Evolutionary conservation across 1,284 basidiomycete species (phyloP).

Genomic region (Blastosporella zonata): DNA sequence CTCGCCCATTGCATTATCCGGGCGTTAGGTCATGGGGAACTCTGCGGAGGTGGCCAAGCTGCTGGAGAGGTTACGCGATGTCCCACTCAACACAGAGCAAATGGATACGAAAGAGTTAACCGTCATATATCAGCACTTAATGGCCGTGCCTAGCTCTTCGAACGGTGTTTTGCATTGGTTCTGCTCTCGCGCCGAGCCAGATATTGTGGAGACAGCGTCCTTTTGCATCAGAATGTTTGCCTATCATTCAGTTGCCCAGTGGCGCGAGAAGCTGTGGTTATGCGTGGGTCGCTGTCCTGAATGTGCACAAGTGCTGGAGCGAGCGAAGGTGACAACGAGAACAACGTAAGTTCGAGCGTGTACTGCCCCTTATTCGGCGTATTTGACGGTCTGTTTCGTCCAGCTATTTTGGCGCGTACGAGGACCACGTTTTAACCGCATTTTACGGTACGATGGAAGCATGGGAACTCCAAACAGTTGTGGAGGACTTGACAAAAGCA

Average conservation of each 20-base stretch:
- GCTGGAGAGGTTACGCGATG: conserved; percentile 50
- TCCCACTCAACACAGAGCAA: conserved; percentile 48
- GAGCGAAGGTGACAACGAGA: conserved; percentile 58
- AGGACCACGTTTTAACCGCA: conserved; percentile 40
- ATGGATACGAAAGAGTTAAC: conserved; percentile 50
- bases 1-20: not conserved
- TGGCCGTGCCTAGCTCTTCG: conserved; percentile 36
- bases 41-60: conserved; percentile 38
- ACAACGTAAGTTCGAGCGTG: conserved; percentile 55
- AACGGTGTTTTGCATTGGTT: conserved; percentile 66
- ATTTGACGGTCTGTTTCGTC: not conserved
- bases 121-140: conserved; percentile 55
- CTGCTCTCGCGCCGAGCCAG: conserved; percentile 52
- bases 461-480: conserved; percentile 59
- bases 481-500: conserved; percentile 41
- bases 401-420: conserved; percentile 70
- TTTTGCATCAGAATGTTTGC: conserved; percentile 82
- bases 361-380: not conserved
- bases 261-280: conserved; percentile 55
- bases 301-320: conserved; percentile 67
- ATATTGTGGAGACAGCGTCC: conserved; percentile 61
- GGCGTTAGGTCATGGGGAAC: conserved; percentile 12
- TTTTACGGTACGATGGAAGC: conserved; percentile 68
- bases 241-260: conserved; percentile 64
- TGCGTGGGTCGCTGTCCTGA: conserved; percentile 61